phyloP scores from a whole-genome alignment of 2,329 filamentous ascomycete species.

The Lachnellula cervina region DNA sequence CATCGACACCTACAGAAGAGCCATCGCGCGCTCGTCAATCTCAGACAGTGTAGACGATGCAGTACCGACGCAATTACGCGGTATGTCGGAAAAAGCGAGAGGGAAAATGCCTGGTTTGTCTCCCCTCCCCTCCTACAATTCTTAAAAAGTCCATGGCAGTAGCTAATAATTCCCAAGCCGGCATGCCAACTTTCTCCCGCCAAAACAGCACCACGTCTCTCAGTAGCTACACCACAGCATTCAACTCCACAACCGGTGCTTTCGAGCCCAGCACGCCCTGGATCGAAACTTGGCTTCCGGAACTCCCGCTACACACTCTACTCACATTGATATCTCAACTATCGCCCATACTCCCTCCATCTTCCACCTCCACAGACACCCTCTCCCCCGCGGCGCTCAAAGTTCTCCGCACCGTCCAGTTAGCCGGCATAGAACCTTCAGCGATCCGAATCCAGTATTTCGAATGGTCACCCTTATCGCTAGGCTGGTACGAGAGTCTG shows the following conservation, averaged over 20 bases:
- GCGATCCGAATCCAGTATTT: constrained; percentile 80
- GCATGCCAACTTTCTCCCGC: constrained; percentile 74
- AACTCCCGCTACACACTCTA: constrained; percentile 82
- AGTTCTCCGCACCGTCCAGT: constrained; percentile 54
- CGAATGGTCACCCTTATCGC: constrained; percentile 83
- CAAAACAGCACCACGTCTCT: constrained; percentile 87
- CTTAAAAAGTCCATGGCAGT: not conserved
- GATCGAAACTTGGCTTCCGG: constrained; percentile 93
- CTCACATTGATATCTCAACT: constrained; percentile 70
- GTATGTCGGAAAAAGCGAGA: constrained; percentile 95
- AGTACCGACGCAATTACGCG: constrained; percentile 74
- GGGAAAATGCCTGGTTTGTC: constrained; percentile 73
- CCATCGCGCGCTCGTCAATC: constrained; percentile 64
- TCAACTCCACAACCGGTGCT: constrained; percentile 49
- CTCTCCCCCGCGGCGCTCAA: constrained; percentile 44
- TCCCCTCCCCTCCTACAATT: not conserved
- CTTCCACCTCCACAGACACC: constrained; percentile 42
- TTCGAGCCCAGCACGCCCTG: constrained; percentile 80
- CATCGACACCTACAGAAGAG: constrained; percentile 60
- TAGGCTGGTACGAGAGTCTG: constrained; percentile 94
- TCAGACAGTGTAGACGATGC: constrained; percentile 67
- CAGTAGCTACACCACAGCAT: constrained; percentile 56
- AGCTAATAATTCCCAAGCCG: constrained; percentile 41
- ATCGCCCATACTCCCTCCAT: constrained; percentile 48
- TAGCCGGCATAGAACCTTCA: constrained; percentile 70